Conservation (phyloP, 306 rosid genomes). For the Medicago arabica region DNA sequence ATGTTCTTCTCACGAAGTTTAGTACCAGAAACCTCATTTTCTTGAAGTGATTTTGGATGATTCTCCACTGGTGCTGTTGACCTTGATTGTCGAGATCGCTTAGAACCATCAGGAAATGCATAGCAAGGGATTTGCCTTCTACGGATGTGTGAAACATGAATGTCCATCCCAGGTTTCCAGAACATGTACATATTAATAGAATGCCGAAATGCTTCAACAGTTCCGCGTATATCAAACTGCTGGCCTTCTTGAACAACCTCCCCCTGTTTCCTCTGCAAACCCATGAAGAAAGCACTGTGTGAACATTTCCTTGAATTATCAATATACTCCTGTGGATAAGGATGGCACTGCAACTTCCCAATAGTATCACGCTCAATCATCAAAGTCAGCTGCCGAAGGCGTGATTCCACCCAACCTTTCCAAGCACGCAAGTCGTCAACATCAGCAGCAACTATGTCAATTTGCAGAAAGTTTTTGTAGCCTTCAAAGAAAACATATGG, state of each 20-base stretch:
- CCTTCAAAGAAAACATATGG: constrained; percentile 83
- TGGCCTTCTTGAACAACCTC: constrained; percentile 62
- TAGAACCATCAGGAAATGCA: constrained; percentile 54
- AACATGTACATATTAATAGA: constrained; percentile 54
- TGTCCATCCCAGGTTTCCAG: constrained; percentile 68
- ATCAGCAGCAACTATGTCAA: constrained; percentile 84
- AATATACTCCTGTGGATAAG: constrained; percentile 50
- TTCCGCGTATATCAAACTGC: constrained; percentile 64
- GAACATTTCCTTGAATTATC: constrained; percentile 55
- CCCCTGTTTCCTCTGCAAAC: constrained; percentile 63
- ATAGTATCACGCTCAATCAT: constrained; percentile 62
- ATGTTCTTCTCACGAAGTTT: constrained; percentile 42
- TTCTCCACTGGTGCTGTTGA: constrained; percentile 32
- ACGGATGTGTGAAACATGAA: constrained; percentile 60
- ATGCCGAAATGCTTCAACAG: constrained; percentile 58
- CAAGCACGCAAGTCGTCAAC: constrained; percentile 78
- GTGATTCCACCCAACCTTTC: constrained; percentile 99
- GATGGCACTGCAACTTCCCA: constrained; percentile 71
- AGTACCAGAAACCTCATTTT: constrained; percentile 31
- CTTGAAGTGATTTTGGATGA: constrained; percentile 31
- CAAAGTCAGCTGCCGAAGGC: constrained; percentile 82
- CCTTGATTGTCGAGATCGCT: constrained; percentile 47
- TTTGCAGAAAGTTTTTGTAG: constrained; percentile 87
- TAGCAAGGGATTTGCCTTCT: constrained; percentile 57
- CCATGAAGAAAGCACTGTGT: constrained; percentile 62